Evolutionary conservation across 2,329 filamentous ascomycete species (phyloP), one percentile per base, ranked within the genome.

Genomic region (Neospermospora avenae): DNA sequence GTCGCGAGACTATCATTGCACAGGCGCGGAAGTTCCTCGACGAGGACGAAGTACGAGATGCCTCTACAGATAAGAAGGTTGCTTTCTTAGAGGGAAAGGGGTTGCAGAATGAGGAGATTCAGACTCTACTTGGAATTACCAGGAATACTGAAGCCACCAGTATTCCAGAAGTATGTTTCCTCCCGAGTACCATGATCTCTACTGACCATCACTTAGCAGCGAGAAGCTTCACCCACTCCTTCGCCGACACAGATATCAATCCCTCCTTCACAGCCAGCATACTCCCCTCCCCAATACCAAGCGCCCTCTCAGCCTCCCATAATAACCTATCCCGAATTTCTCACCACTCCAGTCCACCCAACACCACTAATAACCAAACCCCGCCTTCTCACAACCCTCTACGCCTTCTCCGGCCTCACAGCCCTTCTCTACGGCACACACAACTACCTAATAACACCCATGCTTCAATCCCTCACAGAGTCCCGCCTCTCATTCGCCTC

Each of bases 11-110:
- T 45, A 72, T 81, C 13, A 70, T 90, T 37, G 84, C 91, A 16
- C 84, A 91, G 70, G 91, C 92, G 28, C 81, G 82, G 45, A 83
- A 80, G 56, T 97, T 96, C 71, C 81, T 97, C 3, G 79, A 89
- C 54, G 88, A 96, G 62, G 85, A 89, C 7, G 79, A 81, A 20
- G 89, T 96, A 59, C 84, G 82, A 60, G 77, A 87, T 73, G 85
- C 88, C 35, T 80, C 88, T 0, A 80, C 81, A 46, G 87, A 90
- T 58, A 87, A 85, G 74, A 96, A 96, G 77, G 78, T 83, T 20
- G 82, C 83, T 7, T 96, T 96, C 67, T 77, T 97, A 1, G 81
- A 86, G 69, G 84, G 84, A 54, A 97, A 97, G 73, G 90, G 90
- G 3, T 77, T 96, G 7, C 77, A 76, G 3, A 77, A 82, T 4